These are phyloP conservation scores for Flaveria robusta DNA, from an alignment of 129 eudicot species.

Conservation along the genomic window DNA sequence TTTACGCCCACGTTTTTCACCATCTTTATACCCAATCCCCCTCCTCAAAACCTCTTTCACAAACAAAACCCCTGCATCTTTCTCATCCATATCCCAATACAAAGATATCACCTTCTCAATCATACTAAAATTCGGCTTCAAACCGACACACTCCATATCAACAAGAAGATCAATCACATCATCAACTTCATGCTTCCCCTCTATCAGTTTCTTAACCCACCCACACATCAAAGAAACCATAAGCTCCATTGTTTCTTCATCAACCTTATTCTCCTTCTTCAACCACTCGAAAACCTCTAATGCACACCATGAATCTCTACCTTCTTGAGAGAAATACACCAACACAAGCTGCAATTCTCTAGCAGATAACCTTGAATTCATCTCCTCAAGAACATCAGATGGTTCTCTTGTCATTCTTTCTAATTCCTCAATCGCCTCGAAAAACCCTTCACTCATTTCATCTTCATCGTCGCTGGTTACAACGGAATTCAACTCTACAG, in stretches of 20 bases:
- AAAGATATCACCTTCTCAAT: conserved; percentile 86
- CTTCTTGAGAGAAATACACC: conserved; percentile 92
- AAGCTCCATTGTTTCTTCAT: conserved; percentile 93
- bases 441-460: conserved; percentile 90
- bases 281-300: conserved; percentile 96
- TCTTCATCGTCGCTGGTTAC: conserved; percentile 74
- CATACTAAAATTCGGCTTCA: conserved; percentile 83
- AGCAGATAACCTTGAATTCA: conserved; percentile 68
- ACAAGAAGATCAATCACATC: conserved; percentile 84
- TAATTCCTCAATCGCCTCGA: conserved; percentile 88
- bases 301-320: conserved; percentile 95
- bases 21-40: conserved; percentile 53
- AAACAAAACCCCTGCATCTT: conserved; percentile 54
- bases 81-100: conserved; percentile 82
- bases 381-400: conserved; percentile 80
- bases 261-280: conserved; percentile 81
- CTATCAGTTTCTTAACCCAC: conserved; percentile 84
- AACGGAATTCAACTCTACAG: conserved; percentile 61
- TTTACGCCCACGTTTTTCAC: conserved; percentile 43
- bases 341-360: conserved; percentile 84
- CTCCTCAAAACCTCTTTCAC: conserved; percentile 79
- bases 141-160: conserved; percentile 98
- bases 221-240: conserved; percentile 96
- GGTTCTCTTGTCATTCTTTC: conserved; percentile 90
- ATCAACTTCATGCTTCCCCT: conserved; percentile 50